A percentile compares a stretch with the other conserved stretches of the same genome.
phyloP scores from a whole-genome alignment of 1,284 basidiomycete species.

The Apiotrichum veenhuisii region DNA sequence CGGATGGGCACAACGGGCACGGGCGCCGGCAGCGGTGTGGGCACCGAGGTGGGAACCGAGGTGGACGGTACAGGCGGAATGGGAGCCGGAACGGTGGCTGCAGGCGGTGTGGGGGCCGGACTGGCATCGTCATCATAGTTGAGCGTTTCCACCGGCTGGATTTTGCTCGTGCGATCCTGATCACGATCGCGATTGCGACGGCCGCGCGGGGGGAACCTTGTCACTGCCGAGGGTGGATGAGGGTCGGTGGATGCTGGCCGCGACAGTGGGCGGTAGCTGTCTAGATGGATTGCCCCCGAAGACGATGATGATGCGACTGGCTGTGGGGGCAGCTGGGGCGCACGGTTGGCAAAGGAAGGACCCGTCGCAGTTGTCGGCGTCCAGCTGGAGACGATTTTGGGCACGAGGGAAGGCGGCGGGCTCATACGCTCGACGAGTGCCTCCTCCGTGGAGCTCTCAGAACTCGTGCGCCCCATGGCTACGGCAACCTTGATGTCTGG shows the following conservation, averaged over 20 bases:
- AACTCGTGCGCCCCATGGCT: conserved; percentile 11
- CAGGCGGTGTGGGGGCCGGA: neutral
- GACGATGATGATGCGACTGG: neutral
- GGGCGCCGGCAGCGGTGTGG: no score
- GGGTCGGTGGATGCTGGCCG: neutral
- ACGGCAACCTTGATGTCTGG: conserved; percentile 29
- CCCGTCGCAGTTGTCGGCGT: neutral
- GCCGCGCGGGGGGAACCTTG: no score
- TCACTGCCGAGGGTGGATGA: neutral
- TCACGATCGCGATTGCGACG: conserved; percentile 13
- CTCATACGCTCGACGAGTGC: conserved; percentile 23
- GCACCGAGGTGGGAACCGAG: no score
- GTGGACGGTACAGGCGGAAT: no score
- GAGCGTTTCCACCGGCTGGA: conserved; percentile 4
- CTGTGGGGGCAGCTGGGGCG: neutral
- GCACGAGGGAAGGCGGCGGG: neutral
- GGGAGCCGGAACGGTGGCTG: neutral
- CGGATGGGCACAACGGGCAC: no score
- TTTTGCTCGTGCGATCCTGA: neutral
- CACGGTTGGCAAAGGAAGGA: neutral
- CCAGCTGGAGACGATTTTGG: conserved; percentile 13
- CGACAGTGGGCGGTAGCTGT: conserved; percentile 1
- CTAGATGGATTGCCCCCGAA: conserved; percentile 1
- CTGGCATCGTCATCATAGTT: conserved; percentile 25
- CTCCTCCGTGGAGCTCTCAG: conserved; percentile 28